Conservation (phyloP, 768 basidiomycete genomes). For the Cyclocybe aegerita region DNA sequence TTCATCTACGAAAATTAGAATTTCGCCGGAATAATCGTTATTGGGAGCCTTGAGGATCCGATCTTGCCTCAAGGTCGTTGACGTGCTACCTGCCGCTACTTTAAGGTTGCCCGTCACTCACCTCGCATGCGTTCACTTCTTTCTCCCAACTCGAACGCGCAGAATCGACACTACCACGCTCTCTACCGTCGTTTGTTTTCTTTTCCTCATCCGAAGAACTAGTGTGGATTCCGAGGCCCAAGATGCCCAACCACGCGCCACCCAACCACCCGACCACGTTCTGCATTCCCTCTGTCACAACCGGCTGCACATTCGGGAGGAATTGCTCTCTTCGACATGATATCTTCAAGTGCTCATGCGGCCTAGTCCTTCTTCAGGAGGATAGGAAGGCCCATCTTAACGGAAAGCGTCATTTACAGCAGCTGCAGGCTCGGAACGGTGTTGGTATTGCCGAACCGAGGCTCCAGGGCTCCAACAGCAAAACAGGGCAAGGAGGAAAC, state of each 20-base stretch:
- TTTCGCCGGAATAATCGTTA: no score
- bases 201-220: neutral
- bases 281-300: slow-evolving; percentile 25
- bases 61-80: no score
- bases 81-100: no score
- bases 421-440: slow-evolving; percentile 8
- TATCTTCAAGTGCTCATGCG: slow-evolving; percentile 35
- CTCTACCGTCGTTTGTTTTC: slow-evolving; percentile 2
- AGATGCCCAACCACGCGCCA: neutral
- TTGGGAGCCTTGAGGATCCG: no score
- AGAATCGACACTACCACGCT: slow-evolving; percentile 1
- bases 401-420: slow-evolving; percentile 27
- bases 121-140: neutral
- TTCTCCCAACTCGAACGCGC: neutral
- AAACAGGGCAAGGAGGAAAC: no score
- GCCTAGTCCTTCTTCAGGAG: slow-evolving; percentile 23
- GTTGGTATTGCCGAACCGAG: neutral
- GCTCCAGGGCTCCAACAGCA: neutral
- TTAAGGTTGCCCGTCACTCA: no score
- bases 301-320: slow-evolving; percentile 25
- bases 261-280: slow-evolving; percentile 14
- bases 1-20: no score
- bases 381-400: slow-evolving; percentile 22
- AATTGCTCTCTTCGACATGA: slow-evolving; percentile 34
- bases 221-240: neutral